Evolutionary conservation across 352 stramenopile genomes (phyloP).

Genomic region (Phytophthora sp.): DNA sequence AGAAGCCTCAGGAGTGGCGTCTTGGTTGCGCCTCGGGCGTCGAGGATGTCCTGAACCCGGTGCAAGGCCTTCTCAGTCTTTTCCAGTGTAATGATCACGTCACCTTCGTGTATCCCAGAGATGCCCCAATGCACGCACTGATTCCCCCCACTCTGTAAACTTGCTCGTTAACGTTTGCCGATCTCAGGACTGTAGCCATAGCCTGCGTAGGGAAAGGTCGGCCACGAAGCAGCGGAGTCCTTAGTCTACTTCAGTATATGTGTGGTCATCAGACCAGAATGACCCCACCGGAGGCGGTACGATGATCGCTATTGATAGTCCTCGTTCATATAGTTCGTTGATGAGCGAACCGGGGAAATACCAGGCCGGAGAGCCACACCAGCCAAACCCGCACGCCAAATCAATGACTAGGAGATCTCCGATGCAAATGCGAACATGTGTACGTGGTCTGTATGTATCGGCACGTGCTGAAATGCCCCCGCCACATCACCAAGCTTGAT

Average conservation of each 20-base stretch:
- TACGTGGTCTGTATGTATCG: slow-evolving; percentile 1
- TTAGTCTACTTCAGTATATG: background rate
- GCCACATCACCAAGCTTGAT: slow-evolving; percentile 12
- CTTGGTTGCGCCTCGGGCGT: background rate
- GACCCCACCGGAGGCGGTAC: background rate
- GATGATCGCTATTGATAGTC: background rate
- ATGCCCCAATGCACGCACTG: background rate
- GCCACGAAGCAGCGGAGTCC: background rate
- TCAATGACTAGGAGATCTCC: slow-evolving; percentile 9
- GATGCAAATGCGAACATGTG: slow-evolving; percentile 22
- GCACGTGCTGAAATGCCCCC: slow-evolving; percentile 10
- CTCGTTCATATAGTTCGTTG: slow-evolving; percentile 11
- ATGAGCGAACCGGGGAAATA: slow-evolving; percentile 5
- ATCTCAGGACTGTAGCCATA: slow-evolving; percentile 1
- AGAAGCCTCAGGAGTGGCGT: background rate
- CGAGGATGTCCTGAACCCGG: background rate
- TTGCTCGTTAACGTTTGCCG: background rate
- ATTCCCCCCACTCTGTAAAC: slow-evolving; percentile 3
- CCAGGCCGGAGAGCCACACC: background rate
- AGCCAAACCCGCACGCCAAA: background rate
- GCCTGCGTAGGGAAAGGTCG: slow-evolving; percentile 2
- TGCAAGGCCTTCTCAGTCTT: slow-evolving; percentile 4
- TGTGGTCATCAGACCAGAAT: slow-evolving; percentile 6
- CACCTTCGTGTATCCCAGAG: background rate
- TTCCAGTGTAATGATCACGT: background rate